Conservation (phyloP, 129 eudicot genomes). For the Flaveria robusta region DNA sequence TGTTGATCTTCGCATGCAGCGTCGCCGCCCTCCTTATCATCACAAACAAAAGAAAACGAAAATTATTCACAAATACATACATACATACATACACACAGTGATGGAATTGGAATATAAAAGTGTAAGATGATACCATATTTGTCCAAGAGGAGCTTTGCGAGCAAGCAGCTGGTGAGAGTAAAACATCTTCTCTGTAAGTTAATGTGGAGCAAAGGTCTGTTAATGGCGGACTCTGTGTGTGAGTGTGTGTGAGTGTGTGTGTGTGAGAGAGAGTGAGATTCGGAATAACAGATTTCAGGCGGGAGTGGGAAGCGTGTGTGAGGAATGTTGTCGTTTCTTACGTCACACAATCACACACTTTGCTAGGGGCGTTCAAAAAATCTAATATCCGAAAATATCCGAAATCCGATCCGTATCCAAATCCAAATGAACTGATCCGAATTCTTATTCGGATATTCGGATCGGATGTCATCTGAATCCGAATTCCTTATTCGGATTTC, state of each 20-base stretch:
- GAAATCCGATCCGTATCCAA: too few relatives aligned
- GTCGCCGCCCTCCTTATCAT: constrained; percentile 93
- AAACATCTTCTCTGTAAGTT: constrained; percentile 50
- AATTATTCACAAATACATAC: neutral
- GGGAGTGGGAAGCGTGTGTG: constrained; percentile 8
- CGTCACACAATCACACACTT: neutral
- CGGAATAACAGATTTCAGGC: constrained; percentile 21
- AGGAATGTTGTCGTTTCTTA: neutral
- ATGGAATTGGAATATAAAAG: too few relatives aligned
- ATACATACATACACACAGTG: neutral
- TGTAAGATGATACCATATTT: constrained; percentile 62
- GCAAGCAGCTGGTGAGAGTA: constrained; percentile 97
- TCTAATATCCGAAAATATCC: too few relatives aligned
- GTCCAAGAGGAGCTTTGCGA: constrained; percentile 97
- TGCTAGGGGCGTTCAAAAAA: too few relatives aligned
- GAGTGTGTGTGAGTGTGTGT: neutral
- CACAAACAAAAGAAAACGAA: constrained; percentile 2
- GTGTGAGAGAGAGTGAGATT: neutral
- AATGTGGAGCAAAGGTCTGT: constrained; percentile 18
- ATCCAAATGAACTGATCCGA: too few relatives aligned
- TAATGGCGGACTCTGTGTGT: constrained; percentile 26
- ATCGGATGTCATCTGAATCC: too few relatives aligned
- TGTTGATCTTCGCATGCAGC: constrained; percentile 72
- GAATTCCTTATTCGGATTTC: too few relatives aligned
- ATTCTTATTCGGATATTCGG: too few relatives aligned